phyloP scores from a whole-genome alignment of 2,329 filamentous ascomycete species.

The Colletotrichum australisinense region DNA sequence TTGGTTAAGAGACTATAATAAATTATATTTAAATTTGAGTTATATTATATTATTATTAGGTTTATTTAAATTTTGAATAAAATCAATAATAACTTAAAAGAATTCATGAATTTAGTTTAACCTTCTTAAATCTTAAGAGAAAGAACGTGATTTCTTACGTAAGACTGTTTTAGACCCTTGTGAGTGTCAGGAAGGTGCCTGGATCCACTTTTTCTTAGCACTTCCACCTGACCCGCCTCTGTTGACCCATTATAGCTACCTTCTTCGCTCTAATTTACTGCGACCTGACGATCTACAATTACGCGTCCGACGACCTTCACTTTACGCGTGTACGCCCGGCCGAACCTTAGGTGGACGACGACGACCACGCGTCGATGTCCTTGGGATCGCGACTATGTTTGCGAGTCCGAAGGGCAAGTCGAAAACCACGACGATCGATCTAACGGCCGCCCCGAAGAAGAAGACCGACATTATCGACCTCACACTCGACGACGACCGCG shows the following conservation, averaged over 20 bases:
- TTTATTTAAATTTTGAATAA: too few species aligned
- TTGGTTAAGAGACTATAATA: too few species aligned
- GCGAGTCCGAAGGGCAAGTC: not conserved
- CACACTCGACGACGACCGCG: slow-evolving; percentile 34
- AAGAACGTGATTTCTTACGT: not conserved
- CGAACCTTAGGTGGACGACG: not conserved
- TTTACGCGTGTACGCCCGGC: slow-evolving; percentile 1
- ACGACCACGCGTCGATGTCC: not conserved
- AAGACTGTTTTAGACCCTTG: not conserved
- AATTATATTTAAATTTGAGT: too few species aligned
- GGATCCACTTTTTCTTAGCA: not conserved
- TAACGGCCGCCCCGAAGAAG: not conserved
- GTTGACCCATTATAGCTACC: not conserved
- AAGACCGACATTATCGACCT: slow-evolving; percentile 43
- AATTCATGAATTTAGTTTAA: too few species aligned
- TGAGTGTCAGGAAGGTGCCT: accelerated
- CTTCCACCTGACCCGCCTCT: not conserved
- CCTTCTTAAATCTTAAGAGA: not conserved
- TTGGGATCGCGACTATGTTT: not conserved
- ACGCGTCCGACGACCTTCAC: not conserved
- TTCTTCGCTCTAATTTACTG: not conserved
- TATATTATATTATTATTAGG: too few species aligned
- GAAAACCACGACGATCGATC: not conserved
- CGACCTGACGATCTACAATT: not conserved
- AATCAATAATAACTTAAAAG: too few species aligned